phyloP scores from a whole-genome alignment of 2,329 filamentous ascomycete genomes.

The Nemania sp. region DNA sequence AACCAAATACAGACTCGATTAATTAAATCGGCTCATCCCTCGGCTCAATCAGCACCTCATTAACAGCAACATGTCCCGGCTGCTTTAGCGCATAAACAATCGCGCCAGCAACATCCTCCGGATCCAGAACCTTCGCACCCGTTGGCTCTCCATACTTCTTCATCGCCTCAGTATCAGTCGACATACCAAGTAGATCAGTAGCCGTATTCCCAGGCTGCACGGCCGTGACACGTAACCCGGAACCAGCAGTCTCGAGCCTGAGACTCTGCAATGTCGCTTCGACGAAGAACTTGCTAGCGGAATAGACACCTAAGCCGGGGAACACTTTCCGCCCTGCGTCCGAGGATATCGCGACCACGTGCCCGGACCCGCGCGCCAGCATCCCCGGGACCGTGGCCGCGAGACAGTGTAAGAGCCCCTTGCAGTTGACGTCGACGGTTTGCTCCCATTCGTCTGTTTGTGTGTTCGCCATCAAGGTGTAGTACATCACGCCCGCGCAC shows the following conservation, averaged over 20 bases:
- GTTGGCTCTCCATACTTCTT: constrained; percentile 78
- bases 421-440: constrained; percentile 86
- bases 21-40: constrained; percentile 71
- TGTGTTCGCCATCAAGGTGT: constrained; percentile 80
- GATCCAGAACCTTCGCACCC: constrained; percentile 73
- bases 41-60: constrained; percentile 79
- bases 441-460: constrained; percentile 77
- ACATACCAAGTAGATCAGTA: constrained; percentile 74
- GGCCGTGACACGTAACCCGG: constrained; percentile 71
- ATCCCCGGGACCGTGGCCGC: constrained; percentile 71
- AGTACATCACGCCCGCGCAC: constrained; percentile 87
- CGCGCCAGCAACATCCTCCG: constrained; percentile 71
- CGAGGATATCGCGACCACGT: constrained; percentile 80
- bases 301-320: constrained; percentile 80
- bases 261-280: constrained; percentile 77
- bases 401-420: constrained; percentile 75
- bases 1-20: no score
- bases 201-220: constrained; percentile 78
- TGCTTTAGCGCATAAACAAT: constrained; percentile 77
- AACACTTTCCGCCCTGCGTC: constrained; percentile 83
- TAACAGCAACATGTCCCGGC: constrained; percentile 75
- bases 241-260: constrained; percentile 74
- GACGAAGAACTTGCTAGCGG: constrained; percentile 82
- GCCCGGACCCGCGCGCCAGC: constrained; percentile 68
- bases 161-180: constrained; percentile 73